Evolutionary conservation across 129 eudicot species (phyloP).

Genomic region (Artemisia annua): DNA sequence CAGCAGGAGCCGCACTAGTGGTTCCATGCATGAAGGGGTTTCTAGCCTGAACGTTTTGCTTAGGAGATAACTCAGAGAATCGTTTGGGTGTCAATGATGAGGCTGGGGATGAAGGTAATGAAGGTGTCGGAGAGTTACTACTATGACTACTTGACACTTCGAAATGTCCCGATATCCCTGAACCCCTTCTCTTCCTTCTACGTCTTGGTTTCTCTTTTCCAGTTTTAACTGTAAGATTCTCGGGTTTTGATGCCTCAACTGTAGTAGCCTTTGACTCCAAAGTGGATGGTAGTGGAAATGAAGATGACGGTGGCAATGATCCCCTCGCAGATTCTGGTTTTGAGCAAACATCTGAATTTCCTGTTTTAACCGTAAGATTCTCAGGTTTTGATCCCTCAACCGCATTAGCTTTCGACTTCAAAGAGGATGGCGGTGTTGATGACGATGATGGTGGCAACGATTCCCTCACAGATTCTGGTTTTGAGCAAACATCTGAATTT

Average conservation of each 20-base stretch:
- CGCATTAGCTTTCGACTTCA: background rate
- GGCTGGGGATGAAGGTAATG: constrained; percentile 76
- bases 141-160: constrained; percentile 93
- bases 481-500: constrained; percentile 34
- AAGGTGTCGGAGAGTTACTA: constrained; percentile 77
- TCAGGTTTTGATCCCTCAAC: constrained; percentile 39
- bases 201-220: constrained; percentile 74
- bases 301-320: constrained; percentile 24
- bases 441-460: constrained; percentile 18
- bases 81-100: constrained; percentile 45
- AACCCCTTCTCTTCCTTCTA: constrained; percentile 56
- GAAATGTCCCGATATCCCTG: constrained; percentile 40
- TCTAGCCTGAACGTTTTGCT: constrained; percentile 34
- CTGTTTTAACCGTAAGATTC: constrained; percentile 59
- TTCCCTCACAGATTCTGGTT: constrained; percentile 32
- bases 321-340: constrained; percentile 30
- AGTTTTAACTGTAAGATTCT: constrained; percentile 57
- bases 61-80: constrained; percentile 39
- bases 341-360: constrained; percentile 39
- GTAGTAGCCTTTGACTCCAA: background rate
- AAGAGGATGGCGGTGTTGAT: background rate
- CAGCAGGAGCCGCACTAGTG: constrained; percentile 17
- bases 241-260: constrained; percentile 39
- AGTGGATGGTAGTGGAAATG: background rate
- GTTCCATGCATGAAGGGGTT: constrained; percentile 32